Evolutionary conservation across 2,329 filamentous ascomycete species (phyloP).

Genomic region (Aspergillus bombycis): DNA sequence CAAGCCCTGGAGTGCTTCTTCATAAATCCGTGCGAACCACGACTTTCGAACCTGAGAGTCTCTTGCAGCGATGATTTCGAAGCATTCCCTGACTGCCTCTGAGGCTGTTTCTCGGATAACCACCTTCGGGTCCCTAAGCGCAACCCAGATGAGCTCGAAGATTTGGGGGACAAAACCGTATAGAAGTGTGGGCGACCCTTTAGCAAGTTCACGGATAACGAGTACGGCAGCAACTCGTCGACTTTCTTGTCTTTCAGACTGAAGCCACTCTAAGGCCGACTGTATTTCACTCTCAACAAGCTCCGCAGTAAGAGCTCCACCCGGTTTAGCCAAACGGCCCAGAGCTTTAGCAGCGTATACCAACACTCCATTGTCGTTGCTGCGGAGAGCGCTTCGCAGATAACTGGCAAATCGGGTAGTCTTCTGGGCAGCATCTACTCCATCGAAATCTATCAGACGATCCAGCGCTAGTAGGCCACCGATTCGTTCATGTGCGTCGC

Average conservation of each 20-base stretch:
- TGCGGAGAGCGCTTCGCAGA: constrained; percentile 82
- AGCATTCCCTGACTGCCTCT: constrained; percentile 91
- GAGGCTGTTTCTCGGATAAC: constrained; percentile 90
- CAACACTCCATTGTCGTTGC: constrained; percentile 90
- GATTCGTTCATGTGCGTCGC: constrained; percentile 83
- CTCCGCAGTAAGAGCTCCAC: constrained; percentile 91
- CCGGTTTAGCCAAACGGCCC: constrained; percentile 86
- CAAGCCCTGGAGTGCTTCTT: constrained; percentile 79
- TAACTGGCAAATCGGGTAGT: constrained; percentile 93
- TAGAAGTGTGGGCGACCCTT: constrained; percentile 91
- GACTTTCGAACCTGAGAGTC: constrained; percentile 83
- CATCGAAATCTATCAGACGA: constrained; percentile 92
- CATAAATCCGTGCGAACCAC: constrained; percentile 90
- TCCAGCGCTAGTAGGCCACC: constrained; percentile 92
- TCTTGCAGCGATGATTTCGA: constrained; percentile 91
- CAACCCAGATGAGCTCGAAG: constrained; percentile 95
- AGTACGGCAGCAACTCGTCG: constrained; percentile 91
- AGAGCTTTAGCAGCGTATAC: constrained; percentile 85
- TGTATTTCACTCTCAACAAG: constrained; percentile 96
- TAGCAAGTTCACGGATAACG: constrained; percentile 84
- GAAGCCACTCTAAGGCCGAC: constrained; percentile 93
- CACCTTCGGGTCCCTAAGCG: constrained; percentile 83
- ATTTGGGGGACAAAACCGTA: constrained; percentile 95
- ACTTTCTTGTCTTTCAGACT: constrained; percentile 91
- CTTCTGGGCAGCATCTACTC: constrained; percentile 89